Evolutionary conservation across 768 basidiomycete genomes (phyloP).

Genomic region (Pleurotus cornucopiae): DNA sequence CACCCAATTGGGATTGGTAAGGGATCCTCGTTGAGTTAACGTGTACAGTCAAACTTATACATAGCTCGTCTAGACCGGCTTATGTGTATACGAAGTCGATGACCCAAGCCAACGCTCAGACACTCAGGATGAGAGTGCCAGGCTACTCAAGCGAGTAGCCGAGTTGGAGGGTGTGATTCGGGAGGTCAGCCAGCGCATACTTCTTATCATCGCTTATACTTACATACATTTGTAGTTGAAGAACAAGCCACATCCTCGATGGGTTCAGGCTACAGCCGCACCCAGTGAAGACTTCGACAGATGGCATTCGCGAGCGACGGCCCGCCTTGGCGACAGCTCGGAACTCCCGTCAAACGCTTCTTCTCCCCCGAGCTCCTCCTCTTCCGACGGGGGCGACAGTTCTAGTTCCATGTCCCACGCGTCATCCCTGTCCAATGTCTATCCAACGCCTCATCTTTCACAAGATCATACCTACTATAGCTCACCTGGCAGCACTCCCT

Average conservation of each 20-base stretch:
- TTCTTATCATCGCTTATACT: slow-evolving; percentile 15
- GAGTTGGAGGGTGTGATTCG: slow-evolving; percentile 82
- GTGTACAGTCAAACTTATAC: not conserved
- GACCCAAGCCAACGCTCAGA: slow-evolving; percentile 54
- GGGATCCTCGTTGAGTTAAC: slow-evolving; percentile 9
- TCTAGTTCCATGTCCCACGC: slow-evolving; percentile 7
- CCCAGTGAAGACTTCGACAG: slow-evolving; percentile 27
- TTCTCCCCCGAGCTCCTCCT: slow-evolving; percentile 25
- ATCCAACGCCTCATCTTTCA: slow-evolving; percentile 20
- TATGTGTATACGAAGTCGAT: slow-evolving; percentile 84
- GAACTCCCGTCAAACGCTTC: slow-evolving; percentile 21
- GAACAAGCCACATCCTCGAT: slow-evolving; percentile 69
- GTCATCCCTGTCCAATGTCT: slow-evolving; percentile 6
- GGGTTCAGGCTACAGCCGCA: slow-evolving; percentile 42
- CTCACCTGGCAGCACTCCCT: slow-evolving; percentile 33
- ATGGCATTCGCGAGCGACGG: slow-evolving; percentile 20
- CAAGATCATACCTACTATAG: slow-evolving; percentile 24
- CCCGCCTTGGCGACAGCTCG: slow-evolving; percentile 14
- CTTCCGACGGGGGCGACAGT: slow-evolving; percentile 24
- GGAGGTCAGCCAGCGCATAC: slow-evolving; percentile 48
- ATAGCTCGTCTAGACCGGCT: slow-evolving; percentile 55
- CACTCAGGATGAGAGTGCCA: slow-evolving; percentile 56
- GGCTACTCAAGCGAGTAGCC: slow-evolving; percentile 70
- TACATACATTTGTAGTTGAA: slow-evolving; percentile 42
- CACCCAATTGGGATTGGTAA: slow-evolving; percentile 45